Evolutionary conservation across 2,329 filamentous ascomycete genomes (phyloP).

Genomic region (Nannizziopsis barbatae): DNA sequence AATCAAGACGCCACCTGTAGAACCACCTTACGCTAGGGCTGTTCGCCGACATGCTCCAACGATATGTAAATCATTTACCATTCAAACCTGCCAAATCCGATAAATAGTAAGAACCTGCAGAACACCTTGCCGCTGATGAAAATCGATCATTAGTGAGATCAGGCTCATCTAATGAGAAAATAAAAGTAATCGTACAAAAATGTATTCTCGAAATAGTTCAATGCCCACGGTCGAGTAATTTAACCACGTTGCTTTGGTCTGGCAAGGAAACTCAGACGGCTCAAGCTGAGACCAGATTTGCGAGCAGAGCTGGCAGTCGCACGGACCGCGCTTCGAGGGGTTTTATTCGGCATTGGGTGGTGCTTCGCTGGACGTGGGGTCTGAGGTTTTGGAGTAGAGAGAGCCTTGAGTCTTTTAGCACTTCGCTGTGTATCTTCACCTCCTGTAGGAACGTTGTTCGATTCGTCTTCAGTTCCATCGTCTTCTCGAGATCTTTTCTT

Average conservation of each 20-base stretch:
- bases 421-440: constrained; percentile 22
- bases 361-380: constrained; percentile 29
- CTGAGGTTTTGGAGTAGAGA: constrained; percentile 11
- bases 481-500: constrained; percentile 32
- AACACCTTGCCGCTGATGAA: no score
- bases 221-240: neutral
- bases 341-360: constrained; percentile 14
- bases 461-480: constrained; percentile 24
- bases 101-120: no score
- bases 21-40: no score
- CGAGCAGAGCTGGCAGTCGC: constrained; percentile 19
- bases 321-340: constrained; percentile 24
- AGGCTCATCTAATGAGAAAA: no score
- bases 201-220: no score
- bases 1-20: no score
- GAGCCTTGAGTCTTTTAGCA: constrained; percentile 27
- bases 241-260: constrained; percentile 35
- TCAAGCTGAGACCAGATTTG: constrained; percentile 32
- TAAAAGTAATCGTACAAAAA: no score
- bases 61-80: no score
- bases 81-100: no score
- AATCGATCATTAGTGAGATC: no score
- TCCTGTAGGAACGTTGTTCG: constrained; percentile 26
- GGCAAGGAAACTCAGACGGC: constrained; percentile 39
- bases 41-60: no score